A percentile compares a stretch with the other conserved stretches of the same genome.
These are phyloP conservation scores for Dryadomyces quercus-mongolicae DNA, from an alignment of 2,329 filamentous ascomycete genomes.

Conservation along the genomic window DNA sequence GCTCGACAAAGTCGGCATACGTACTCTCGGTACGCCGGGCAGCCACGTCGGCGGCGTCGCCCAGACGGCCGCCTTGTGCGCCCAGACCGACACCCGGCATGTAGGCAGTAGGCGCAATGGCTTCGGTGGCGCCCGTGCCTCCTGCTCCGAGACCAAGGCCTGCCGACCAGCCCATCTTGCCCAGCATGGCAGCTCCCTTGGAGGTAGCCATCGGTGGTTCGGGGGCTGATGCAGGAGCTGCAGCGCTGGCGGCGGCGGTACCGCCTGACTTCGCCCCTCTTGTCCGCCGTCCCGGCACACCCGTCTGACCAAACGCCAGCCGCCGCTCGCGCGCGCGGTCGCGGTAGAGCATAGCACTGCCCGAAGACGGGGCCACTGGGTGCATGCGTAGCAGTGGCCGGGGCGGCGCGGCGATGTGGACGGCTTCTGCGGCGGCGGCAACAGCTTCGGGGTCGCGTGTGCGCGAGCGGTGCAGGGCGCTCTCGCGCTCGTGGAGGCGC, in stretches of 20 bases:
- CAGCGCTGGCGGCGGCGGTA: conserved; percentile 14
- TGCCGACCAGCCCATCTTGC: conserved; percentile 61
- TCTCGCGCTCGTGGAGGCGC: conserved; percentile 30
- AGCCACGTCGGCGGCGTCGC: conserved; percentile 54
- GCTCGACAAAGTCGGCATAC: conserved; percentile 50
- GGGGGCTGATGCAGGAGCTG: conserved; percentile 10
- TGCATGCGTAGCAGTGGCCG: conserved; percentile 9
- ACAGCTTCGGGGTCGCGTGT: conserved; percentile 15
- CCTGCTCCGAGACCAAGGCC: conserved; percentile 54
- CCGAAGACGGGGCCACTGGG: conserved; percentile 8
- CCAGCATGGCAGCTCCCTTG: conserved; percentile 55
- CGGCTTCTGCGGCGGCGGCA: conserved; percentile 18
- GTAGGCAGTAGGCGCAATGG: conserved; percentile 53
- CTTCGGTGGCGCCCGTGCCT: conserved; percentile 49
- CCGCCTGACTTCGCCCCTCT: conserved; percentile 11
- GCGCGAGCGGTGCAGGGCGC: conserved; percentile 26
- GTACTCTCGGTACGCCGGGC: conserved; percentile 43
- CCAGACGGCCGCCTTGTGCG: conserved; percentile 55
- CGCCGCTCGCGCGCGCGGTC: conserved; percentile 59
- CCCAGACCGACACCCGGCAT: conserved; percentile 57
- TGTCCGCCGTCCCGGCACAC: conserved; percentile 28
- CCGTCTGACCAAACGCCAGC: conserved; percentile 47
- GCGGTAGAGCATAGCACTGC: conserved; percentile 32
- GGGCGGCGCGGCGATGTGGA: conserved; percentile 15
- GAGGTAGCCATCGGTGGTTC: conserved; percentile 29